Percentiles rank a stretch among this genome's conserved stretches.
Conservation (phyloP, 257 asterid species). For the Coffea eugenioides region DNA sequence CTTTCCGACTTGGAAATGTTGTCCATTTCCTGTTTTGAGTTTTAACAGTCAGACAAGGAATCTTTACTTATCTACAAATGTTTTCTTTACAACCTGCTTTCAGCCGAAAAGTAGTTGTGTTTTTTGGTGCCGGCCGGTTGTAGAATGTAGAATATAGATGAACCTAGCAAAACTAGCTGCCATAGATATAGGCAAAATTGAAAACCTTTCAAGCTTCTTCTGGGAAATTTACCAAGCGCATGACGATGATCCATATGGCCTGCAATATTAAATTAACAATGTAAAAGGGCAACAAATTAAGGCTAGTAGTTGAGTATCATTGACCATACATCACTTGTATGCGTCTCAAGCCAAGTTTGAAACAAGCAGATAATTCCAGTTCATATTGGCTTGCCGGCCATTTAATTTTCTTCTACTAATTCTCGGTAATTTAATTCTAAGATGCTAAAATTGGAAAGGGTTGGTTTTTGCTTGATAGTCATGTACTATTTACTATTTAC, state of each 20-base stretch:
- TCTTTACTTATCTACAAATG: background rate
- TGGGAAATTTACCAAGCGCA: constrained; percentile 4
- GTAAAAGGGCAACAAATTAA: background rate
- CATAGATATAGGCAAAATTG: background rate
- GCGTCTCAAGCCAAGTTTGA: background rate
- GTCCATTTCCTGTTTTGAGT: constrained; percentile 7
- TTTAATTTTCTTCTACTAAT: background rate
- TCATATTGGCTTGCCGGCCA: background rate
- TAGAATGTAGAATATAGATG: background rate
- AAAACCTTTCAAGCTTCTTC: background rate
- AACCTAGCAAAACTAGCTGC: background rate
- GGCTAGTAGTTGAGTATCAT: background rate
- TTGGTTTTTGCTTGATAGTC: background rate
- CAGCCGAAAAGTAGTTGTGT: constrained; percentile 11
- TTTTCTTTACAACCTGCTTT: background rate
- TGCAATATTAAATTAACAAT: background rate
- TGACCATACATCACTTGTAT: background rate
- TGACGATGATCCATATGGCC: background rate
- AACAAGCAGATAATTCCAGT: background rate
- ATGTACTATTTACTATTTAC: no score
- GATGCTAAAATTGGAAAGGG: background rate
- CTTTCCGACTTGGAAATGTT: background rate
- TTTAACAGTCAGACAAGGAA: constrained; percentile 12
- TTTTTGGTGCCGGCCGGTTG: background rate
- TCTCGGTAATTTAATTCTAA: background rate